Base-by-base conservation (phyloP, 371 early-diverging fungal species). In the Circinella minor region DNA sequence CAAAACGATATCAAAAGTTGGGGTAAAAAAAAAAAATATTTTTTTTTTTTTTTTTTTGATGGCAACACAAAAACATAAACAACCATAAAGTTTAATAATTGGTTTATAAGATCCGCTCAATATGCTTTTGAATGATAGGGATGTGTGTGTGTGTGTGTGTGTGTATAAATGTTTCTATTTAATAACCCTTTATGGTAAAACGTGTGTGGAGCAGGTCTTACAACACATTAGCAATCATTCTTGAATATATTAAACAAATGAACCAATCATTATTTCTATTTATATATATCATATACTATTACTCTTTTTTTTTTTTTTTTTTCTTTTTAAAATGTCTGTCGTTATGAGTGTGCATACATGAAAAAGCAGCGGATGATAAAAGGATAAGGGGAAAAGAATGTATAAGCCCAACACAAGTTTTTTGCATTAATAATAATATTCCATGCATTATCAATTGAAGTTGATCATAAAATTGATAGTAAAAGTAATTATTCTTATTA, bases 171-270 rank as follows among this genome's bases (percentile, higher is more conserved):
- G 47, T 11, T 9, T 9, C 9, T 47, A 15, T 11, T 11, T 51
- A 4, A n/a, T 51, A n/a, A 4, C 63, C 36, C 47, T 13, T 47
- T 63, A n/a, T 63, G 66, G 66, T 18, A 38, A 66, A 66, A 66
- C 66, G 36, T 66, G 66, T 66, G 66, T 66, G 66, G 66, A 66
- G 66, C 66, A 66, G 51, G 66, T 63, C 20, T 10, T 43, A 39
- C 18, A 20, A 63, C 17, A n/a, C 27, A 15, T 34, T 27, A n/a
- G 18, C 20, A 63, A 43, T 43, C 6, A 9, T 43, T 43, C 43
- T 20, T 17, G 27, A 18, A 47, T 43, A 14, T 14, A 36, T 3
- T 27, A 34, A 11, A 34, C 14, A 61, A 27, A 27, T 27, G 63
- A 48, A 63, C 63, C 63, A 63, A 63, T 63, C 63, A 63, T 18